phyloP scores from a whole-genome alignment of 208 protist species.

The Balamuthia mandrillaris region DNA sequence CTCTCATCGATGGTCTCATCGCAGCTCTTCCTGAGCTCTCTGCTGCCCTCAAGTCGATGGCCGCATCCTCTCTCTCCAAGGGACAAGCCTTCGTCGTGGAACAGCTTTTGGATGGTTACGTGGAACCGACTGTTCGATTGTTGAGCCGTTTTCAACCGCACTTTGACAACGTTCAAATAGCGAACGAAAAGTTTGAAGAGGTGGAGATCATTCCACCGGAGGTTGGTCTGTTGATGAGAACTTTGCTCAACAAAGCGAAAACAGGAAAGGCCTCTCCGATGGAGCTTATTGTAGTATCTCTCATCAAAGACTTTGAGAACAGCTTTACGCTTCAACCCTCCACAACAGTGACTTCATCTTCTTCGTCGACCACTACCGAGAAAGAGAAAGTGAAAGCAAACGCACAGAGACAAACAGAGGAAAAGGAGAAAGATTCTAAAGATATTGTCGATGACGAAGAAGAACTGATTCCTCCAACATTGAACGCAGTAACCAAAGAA shows the following conservation, averaged over 20 bases:
- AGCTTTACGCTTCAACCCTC: not conserved
- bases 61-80: not conserved
- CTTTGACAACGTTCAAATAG: not conserved
- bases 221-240: not conserved
- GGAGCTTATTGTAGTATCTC: not conserved
- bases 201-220: conserved; percentile 19
- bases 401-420: too few species aligned
- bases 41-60: not conserved
- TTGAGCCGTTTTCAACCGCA: not conserved
- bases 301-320: not conserved
- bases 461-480: too few species aligned
- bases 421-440: too few species aligned
- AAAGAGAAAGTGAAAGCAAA: not conserved
- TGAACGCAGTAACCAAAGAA: not conserved
- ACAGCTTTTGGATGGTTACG: not conserved
- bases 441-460: too few species aligned
- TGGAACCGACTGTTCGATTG: not conserved
- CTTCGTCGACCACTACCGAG: not conserved
- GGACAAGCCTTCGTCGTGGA: not conserved
- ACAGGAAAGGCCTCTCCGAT: not conserved
- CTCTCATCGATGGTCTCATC: not conserved
- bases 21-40: conserved; percentile 5
- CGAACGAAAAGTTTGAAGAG: not conserved
- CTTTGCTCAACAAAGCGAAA: not conserved
- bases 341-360: not conserved